Base-by-base conservation (phyloP, 208 protist genomes). In the Crithidia sp. region DNA sequence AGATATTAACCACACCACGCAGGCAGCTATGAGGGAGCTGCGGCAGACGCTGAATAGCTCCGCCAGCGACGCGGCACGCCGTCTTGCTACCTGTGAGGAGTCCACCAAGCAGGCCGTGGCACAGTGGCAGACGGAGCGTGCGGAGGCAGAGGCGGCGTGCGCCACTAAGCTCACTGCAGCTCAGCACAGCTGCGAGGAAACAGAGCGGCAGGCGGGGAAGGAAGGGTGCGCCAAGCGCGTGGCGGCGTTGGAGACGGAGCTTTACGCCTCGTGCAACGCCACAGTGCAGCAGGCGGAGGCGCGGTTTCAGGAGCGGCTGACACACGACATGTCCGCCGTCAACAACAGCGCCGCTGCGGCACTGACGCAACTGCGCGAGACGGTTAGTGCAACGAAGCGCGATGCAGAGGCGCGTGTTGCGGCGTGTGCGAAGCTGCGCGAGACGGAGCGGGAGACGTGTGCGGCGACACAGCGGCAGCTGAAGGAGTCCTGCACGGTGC, bases 271-370 rank as follows among this genome's bases (percentile, higher is more conserved):
- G 16, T 74, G 68, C 54, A 63, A 59, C 13, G 70, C 69, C 0
- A 63, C 79, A 9, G 50, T 61, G 39, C 49, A 44, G 61, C 56
- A 66, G 19, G 54, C 55, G 6, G 47, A 79, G 54, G 28, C 17
- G 16, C 3, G 0, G 36, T 82, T 61, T 44, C 40, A 49, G 3
- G 45, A 43, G 57, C 58, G 53, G 39, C 53, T 76, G 17, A 6
- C 28, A 16, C 39, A 58, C 3, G 67, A 69, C 37, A 13, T 68
- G 7, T 44, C 70, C 0, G 54, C 45, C 19, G 37, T 70, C 36
- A 67, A 74, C 58, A 73, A 52, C 50, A 71, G 45, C 14, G 52
- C 59, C 2, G 44, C 59, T 3, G 9, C 53, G 44, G 28, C 52
- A 3, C n/a, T 53, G 37, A 53, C 60, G 45, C 16, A 69, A 12